Percentiles rank a stretch among this genome's conserved stretches.
Evolutionary conservation across 1,139 yeast genomes (phyloP).

Genomic region (Saccharomyces hybrid): DNA sequence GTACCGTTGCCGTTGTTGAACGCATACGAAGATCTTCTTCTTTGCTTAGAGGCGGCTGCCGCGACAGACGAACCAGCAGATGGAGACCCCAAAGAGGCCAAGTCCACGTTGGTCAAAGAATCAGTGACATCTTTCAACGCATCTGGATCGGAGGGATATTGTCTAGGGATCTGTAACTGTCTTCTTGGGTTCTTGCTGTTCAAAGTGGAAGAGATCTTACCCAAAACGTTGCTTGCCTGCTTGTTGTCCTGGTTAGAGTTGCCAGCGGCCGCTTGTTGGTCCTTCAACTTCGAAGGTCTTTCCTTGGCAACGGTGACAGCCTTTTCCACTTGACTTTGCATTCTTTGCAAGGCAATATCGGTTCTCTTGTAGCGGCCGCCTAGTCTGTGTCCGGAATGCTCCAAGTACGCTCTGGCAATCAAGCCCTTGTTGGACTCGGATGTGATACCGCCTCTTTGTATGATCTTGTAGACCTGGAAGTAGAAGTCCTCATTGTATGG

Average conservation of each 20-base stretch:
- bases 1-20: constrained; percentile 29
- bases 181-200: constrained; percentile 85
- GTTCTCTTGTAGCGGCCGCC: constrained; percentile 86
- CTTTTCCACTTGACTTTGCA: constrained; percentile 97
- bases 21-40: constrained; percentile 33
- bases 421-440: constrained; percentile 42
- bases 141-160: constrained; percentile 39
- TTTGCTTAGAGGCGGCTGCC: constrained; percentile 25
- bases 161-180: constrained; percentile 59
- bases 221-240: constrained; percentile 83
- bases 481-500: constrained; percentile 97
- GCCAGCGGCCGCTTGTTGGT: constrained; percentile 8
- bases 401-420: constrained; percentile 91
- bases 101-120: constrained; percentile 67
- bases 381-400: constrained; percentile 84
- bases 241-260: constrained; percentile 34
- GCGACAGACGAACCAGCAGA: constrained; percentile 27
- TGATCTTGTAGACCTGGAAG: constrained; percentile 85
- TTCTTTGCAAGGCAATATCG: constrained; percentile 91
- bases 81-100: neutral
- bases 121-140: constrained; percentile 47
- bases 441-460: constrained; percentile 49
- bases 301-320: constrained; percentile 95
- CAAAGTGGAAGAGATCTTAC: constrained; percentile 68
- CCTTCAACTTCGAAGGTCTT: constrained; percentile 57